phyloP scores from a whole-genome alignment of 768 basidiomycete species.

The Sarcodon aspratus region DNA sequence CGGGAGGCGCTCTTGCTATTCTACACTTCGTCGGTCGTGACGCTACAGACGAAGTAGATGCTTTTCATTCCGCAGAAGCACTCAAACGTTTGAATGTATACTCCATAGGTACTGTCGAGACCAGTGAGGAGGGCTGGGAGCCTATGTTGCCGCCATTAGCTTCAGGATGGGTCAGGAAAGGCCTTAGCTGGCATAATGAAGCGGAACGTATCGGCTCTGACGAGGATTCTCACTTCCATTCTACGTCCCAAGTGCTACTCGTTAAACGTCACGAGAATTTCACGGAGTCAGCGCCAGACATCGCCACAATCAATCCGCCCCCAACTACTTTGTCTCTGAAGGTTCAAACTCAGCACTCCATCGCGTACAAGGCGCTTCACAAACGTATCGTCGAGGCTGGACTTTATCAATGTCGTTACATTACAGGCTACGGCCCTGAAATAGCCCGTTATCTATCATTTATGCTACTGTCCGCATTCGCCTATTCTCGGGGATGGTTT shows the following conservation, averaged over 20 bases:
- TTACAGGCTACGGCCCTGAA: slow-evolving; percentile 87
- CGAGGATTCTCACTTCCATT: slow-evolving; percentile 10
- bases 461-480: slow-evolving; percentile 42
- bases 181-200: slow-evolving; percentile 51
- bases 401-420: slow-evolving; percentile 73
- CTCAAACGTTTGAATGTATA: slow-evolving; percentile 48
- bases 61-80: slow-evolving; percentile 66
- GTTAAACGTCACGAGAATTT: slow-evolving; percentile 22
- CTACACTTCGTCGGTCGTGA: slow-evolving; percentile 95
- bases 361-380: slow-evolving; percentile 75
- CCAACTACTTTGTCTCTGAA: slow-evolving; percentile 43
- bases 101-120: slow-evolving; percentile 56
- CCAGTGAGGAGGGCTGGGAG: slow-evolving; percentile 42
- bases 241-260: slow-evolving; percentile 50
- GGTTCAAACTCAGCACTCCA: slow-evolving; percentile 54
- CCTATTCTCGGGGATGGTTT: slow-evolving; percentile 57
- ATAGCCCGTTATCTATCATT: slow-evolving; percentile 67
- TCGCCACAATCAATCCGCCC: slow-evolving; percentile 35
- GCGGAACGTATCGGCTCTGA: slow-evolving; percentile 31
- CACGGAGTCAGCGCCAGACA: slow-evolving; percentile 22
- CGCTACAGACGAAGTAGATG: slow-evolving; percentile 89
- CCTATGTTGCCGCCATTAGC: slow-evolving; percentile 82
- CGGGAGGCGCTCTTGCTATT: slow-evolving; percentile 81
- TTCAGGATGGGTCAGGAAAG: slow-evolving; percentile 69
- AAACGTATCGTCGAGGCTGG: slow-evolving; percentile 64